Evolutionary conservation across 2,329 filamentous ascomycete genomes (phyloP), one percentile per base, ranked within the genome.

Genomic region (Ceratocystis alfenasii): DNA sequence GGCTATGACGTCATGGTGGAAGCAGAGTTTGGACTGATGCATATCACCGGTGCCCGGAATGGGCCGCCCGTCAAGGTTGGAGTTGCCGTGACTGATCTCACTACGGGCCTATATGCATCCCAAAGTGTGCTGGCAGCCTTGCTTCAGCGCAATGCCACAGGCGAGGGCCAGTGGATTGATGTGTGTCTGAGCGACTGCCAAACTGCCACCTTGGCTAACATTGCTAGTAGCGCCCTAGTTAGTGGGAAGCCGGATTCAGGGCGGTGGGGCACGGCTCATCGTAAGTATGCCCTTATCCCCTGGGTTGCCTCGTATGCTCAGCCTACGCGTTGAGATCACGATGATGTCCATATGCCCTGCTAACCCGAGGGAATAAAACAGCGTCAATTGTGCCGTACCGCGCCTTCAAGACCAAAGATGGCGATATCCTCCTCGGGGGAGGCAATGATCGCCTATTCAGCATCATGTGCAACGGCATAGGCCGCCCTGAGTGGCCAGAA

Each of bases 1-100:
- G 94, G 94, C 3, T 99, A 99, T 79, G 94, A 99, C 76, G 94
- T 99, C 70, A 99, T 99, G 93, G 93, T 99, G 10, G 94, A 99
- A 78, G 94, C 94, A 68, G 94, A 97, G 74, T 92, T 99, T 77
- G 94, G 94, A 0, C 78, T 99, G 66, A 99, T 99, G 94, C 94
- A 99, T 76, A 97, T 99, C 71, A 99, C 94, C 0, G 94, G 94
- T 41, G 83, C 83, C 68, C 83, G 92, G 66, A 88, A 95, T 71
- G 91, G 93, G 0, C 88, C 91, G 1, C 94, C 94, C 0, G 94
- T 96, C 48, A 99, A 99, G 77, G 94, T 99, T 1, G 94, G 94
- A 20, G 94, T 99, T 2, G 94, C 94, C 1, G 94, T 99, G 2
- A 97, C 94, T 0, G 94, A 99, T 75, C 77, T 99, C 63, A 97